Percentiles rank a stretch among this genome's conserved stretches.
Evolutionary conservation across 148 eudicot species (phyloP).

Genomic region (Silene latifolia): DNA sequence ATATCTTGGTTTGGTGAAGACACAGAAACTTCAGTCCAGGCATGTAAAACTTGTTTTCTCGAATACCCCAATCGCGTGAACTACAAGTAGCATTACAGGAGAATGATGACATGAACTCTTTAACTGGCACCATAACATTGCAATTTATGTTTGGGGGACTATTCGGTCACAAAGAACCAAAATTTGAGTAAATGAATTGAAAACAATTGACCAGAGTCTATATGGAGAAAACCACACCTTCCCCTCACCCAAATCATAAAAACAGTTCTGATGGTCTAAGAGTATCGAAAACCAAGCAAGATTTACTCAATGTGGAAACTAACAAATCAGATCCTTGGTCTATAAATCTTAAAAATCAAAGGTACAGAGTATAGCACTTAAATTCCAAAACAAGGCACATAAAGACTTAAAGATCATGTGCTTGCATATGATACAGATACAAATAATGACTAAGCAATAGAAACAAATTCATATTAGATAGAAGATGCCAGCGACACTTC

Average conservation of each 20-base stretch:
- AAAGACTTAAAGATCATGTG: neutral
- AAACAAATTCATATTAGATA: too few relatives aligned
- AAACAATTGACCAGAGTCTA: neutral
- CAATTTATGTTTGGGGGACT: neutral
- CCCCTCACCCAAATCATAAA: neutral
- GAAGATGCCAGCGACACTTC: neutral
- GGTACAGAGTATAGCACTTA: neutral
- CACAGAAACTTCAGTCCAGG: conserved; percentile 45
- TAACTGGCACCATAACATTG: neutral
- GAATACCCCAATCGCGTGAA: conserved; percentile 53
- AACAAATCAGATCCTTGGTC: neutral
- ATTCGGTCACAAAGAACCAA: neutral
- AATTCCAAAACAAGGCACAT: neutral
- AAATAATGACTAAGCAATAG: too few relatives aligned
- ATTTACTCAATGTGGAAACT: neutral
- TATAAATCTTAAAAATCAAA: neutral
- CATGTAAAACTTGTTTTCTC: conserved; percentile 46
- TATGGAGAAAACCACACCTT: neutral
- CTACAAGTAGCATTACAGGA: conserved; percentile 26
- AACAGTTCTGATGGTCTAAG: neutral
- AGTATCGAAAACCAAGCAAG: neutral
- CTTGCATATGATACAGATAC: neutral
- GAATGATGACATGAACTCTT: neutral
- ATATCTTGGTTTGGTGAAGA: conserved; percentile 37
- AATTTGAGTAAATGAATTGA: neutral